These are phyloP conservation scores for Phytopythium helicoides DNA, from an alignment of 352 stramenopile species.

Conservation along the genomic window DNA sequence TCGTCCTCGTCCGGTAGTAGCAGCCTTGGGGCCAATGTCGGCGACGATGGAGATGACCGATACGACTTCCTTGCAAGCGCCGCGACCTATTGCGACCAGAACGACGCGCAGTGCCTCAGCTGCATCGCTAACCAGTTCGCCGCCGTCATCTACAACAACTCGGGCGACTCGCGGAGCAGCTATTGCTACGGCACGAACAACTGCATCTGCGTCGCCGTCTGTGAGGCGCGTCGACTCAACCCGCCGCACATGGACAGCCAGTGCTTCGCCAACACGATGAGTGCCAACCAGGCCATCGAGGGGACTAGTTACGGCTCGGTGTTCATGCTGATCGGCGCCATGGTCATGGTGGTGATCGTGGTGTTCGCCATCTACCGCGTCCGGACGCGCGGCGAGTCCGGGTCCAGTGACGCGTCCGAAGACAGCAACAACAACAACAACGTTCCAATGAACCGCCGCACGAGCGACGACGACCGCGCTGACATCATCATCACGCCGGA, in stretches of 20 bases:
- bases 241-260: slow-evolving; percentile 15
- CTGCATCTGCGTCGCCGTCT: slow-evolving; percentile 47
- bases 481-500: slow-evolving; percentile 21
- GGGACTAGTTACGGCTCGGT: slow-evolving; percentile 24
- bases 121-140: slow-evolving; percentile 34
- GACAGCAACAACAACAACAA: slow-evolving; percentile 4
- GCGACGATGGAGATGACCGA: slow-evolving; percentile 11
- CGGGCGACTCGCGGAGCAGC: slow-evolving; percentile 23
- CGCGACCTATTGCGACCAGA: slow-evolving; percentile 33
- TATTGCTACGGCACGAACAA: slow-evolving; percentile 34
- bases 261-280: slow-evolving; percentile 35
- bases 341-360: slow-evolving; percentile 41
- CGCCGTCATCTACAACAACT: slow-evolving; percentile 38
- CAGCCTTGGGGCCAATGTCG: slow-evolving; percentile 7
- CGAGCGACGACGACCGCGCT: slow-evolving; percentile 18
- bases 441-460: slow-evolving; percentile 6
- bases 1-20: slow-evolving; percentile 13
- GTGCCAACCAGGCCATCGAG: slow-evolving; percentile 12
- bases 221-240: slow-evolving; percentile 25
- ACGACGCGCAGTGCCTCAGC: slow-evolving; percentile 30
- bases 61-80: slow-evolving; percentile 25
- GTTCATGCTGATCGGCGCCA: slow-evolving; percentile 32
- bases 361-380: slow-evolving; percentile 56
- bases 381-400: slow-evolving; percentile 27
- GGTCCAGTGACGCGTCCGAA: slow-evolving; percentile 12